Percentiles rank a stretch among this genome's conserved stretches.
Conservation (phyloP, 2,329 filamentous ascomycete species). For the Herpomyces periplanetae region DNA sequence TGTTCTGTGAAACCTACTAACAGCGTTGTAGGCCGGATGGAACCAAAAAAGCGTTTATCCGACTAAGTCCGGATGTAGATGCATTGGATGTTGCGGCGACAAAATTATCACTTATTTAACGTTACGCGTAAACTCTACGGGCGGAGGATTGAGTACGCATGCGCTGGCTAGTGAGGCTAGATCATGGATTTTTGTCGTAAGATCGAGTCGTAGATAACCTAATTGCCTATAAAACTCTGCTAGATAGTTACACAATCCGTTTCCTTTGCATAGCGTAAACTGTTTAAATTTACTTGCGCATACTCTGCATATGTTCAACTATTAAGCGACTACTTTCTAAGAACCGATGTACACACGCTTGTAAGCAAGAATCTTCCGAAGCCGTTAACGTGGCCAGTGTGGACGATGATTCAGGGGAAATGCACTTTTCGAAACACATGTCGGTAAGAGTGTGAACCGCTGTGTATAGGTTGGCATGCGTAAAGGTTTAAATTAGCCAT, state of each 20-base stretch:
- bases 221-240: conserved; percentile 4
- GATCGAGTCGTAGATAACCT: conserved; percentile 2
- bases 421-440: conserved; percentile 79
- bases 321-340: conserved; percentile 15
- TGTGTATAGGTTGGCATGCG: too few species aligned
- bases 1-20: conserved; percentile 3
- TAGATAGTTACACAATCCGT: conserved; percentile 3
- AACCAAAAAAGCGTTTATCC: conserved; percentile 91
- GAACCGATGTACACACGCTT: conserved; percentile 77
- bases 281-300: background rate
- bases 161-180: background rate
- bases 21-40: conserved; percentile 37
- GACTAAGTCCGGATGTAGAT: conserved; percentile 80
- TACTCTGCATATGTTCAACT: conserved; percentile 1
- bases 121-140: conserved; percentile 6
- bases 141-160: background rate
- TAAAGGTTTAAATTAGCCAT: too few species aligned
- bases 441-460: conserved; percentile 27
- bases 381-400: conserved; percentile 33
- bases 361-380: conserved; percentile 40
- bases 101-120: conserved; percentile 89
- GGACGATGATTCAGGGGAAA: conserved; percentile 28
- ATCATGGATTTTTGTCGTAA: background rate
- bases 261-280: background rate
- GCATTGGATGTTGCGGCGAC: conserved; percentile 96